Base-by-base conservation (phyloP, 2,329 filamentous ascomycete genomes). In the Ophiostoma himal-ulmi region DNA sequence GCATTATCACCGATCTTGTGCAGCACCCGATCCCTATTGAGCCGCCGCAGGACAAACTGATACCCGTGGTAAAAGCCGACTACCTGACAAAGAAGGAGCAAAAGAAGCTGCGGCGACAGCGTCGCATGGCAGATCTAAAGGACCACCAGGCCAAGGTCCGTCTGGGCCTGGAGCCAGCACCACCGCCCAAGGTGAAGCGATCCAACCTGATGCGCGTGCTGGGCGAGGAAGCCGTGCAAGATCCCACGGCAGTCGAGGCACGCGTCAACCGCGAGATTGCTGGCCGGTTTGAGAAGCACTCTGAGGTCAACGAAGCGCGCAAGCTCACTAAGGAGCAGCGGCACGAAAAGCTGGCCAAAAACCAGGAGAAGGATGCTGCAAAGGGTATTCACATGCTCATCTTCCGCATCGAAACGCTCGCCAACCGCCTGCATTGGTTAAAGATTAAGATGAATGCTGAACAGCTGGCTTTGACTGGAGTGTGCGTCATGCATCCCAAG, bases 181-280 rank as follows among this genome's bases (percentile, higher is more conserved):
- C 94, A 37, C 91, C 94, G 36, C 94, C 95, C 13, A 99, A 98
- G 80, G 93, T 99, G 75, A 98, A 97, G 82, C 96, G 96, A 80
- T 92, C 91, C 71, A 99, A 99, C 79, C 86, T 99, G 77, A 99
- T 99, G 95, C 90, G 94, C 71, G 95, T 99, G 39, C 85, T 97
- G 70, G 95, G 95, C 73, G 93, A 97, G 78, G 90, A 93, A 80
- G 86, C 86, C 22, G 94, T 99, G 74, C 96, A 97, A 77, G 95
- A 99, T 80, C 95, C 95, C 7, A 99, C 96, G 0, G 95, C 95
- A 4, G 95, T 99, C 65, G 95, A 99, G 81, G 93, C 93, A 68
- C 89, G 93, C 34, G 95, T 99, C 68, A 97, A 96, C 79, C 86
- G 90, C 69, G 93, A 99, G 79, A 97, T 99, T 74, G 91, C 91